phyloP scores from a whole-genome alignment of 2,329 filamentous ascomycete genomes.

The Uncinocarpus reesii region DNA sequence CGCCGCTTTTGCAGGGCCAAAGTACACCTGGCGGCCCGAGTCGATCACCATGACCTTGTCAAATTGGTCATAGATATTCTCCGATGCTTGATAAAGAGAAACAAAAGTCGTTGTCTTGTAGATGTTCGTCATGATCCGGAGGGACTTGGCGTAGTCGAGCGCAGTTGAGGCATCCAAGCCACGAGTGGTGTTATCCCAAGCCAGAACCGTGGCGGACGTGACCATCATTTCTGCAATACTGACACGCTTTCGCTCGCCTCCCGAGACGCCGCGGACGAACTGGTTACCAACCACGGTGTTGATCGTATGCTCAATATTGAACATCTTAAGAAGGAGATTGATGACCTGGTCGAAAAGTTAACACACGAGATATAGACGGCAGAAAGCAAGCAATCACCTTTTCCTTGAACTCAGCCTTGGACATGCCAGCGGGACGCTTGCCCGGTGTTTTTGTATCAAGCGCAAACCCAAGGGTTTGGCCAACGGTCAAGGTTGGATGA shows the following conservation, averaged over 20 bases:
- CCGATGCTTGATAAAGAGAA: slow-evolving; percentile 73
- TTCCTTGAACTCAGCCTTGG: slow-evolving; percentile 63
- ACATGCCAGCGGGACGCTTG: slow-evolving; percentile 64
- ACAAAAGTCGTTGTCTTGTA: slow-evolving; percentile 78
- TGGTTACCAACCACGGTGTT: slow-evolving; percentile 76
- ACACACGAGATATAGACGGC: neutral
- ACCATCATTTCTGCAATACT: slow-evolving; percentile 77
- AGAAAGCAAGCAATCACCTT: slow-evolving; percentile 28
- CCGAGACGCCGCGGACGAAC: slow-evolving; percentile 69
- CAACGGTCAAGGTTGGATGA: slow-evolving; percentile 73
- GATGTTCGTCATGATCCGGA: slow-evolving; percentile 72
- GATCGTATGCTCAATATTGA: slow-evolving; percentile 82
- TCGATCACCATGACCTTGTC: slow-evolving; percentile 80
- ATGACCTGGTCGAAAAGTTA: slow-evolving; percentile 44
- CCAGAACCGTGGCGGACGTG: slow-evolving; percentile 59
- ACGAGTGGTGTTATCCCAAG: slow-evolving; percentile 66
- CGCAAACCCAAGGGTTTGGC: slow-evolving; percentile 77
- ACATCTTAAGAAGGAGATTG: slow-evolving; percentile 71
- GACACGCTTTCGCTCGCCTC: slow-evolving; percentile 69
- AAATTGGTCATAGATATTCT: slow-evolving; percentile 68
- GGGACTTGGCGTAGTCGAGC: slow-evolving; percentile 56
- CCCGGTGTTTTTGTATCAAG: slow-evolving; percentile 75
- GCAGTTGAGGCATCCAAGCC: slow-evolving; percentile 60
- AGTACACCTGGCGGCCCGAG: slow-evolving; percentile 63
- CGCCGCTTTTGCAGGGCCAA: slow-evolving; percentile 58